phyloP scores from a whole-genome alignment of 2,329 filamentous ascomycete genomes.

The Penicillium sp. region DNA sequence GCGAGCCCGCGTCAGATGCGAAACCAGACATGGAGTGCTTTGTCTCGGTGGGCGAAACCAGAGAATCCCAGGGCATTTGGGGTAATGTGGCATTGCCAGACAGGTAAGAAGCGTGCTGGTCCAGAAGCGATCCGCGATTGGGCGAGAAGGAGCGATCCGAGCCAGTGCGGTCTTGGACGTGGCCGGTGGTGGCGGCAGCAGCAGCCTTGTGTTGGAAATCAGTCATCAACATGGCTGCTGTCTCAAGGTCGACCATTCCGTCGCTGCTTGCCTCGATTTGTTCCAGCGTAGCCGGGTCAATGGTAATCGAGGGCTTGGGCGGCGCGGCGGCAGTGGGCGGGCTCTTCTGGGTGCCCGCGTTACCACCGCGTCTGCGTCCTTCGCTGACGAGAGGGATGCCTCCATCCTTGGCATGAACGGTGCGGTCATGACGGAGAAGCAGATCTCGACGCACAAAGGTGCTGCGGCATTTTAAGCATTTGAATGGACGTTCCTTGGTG shows the following conservation, averaged over 20 bases:
- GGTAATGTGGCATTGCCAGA: conserved; percentile 76
- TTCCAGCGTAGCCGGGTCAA: conserved; percentile 83
- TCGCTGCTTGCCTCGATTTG: conserved; percentile 90
- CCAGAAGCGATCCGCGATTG: conserved; percentile 67
- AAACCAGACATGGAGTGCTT: conserved; percentile 70
- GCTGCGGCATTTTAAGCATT: conserved; percentile 96
- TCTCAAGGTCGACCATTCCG: conserved; percentile 90
- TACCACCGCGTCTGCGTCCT: conserved; percentile 64
- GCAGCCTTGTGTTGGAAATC: conserved; percentile 97
- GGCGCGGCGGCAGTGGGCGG: conserved; percentile 48
- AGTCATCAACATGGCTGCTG: conserved; percentile 96
- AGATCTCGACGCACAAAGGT: conserved; percentile 97
- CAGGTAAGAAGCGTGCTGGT: conserved; percentile 71
- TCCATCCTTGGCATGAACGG: conserved; percentile 96
- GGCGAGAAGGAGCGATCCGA: conserved; percentile 66
- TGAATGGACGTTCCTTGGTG: conserved; percentile 98
- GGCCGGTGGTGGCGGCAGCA: conserved; percentile 49
- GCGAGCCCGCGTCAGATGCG: conserved; percentile 56
- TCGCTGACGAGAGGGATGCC: conserved; percentile 91
- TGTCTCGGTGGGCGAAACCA: conserved; percentile 69
- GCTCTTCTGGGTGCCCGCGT: conserved; percentile 34
- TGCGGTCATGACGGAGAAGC: conserved; percentile 93
- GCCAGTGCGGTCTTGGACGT: conserved; percentile 44
- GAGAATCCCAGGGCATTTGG: conserved; percentile 87
- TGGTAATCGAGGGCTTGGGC: conserved; percentile 71